Evolutionary conservation across 331 rosid genomes (phyloP), one percentile per base, ranked within the genome.

Genomic region (Acacia pycnantha): DNA sequence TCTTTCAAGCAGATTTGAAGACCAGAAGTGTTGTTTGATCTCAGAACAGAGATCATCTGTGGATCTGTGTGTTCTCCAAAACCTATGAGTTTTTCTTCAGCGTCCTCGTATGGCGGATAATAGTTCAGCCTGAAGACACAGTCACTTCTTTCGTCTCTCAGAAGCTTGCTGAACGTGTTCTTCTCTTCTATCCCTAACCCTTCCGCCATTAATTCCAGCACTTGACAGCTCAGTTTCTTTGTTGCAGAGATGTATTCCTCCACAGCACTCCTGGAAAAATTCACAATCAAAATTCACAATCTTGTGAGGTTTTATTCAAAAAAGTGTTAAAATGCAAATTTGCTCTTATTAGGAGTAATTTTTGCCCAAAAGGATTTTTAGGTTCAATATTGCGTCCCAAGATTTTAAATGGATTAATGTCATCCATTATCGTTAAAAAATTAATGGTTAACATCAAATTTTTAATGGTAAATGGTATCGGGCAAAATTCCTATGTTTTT

Each of bases 21-120:
- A n/a, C 98, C 92, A 0, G 94, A 85, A 4, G 95, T 91, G 90
- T 78, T 86, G 83, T 93, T 95, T 1, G 98, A 95, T 91, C 93
- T 89, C 58, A 95, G 79, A 27, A 89, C 93, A 85, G 98, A 95
- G 58, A 95, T 88, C 9, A 95, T 87, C 80, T 95, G 98, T 73
- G 98, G 98, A 94, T 95, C 98, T 69, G 98, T 95, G 80, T 95
- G 98, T 84, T 95, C 98, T 80, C 97, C 98, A 83, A 95, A 95
- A 43, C 97, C 98, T 35, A 95, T 58, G 88, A 95, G 59, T 65
- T 84, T 90, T 22, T 87, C 93, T 22, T 44, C 56, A 11, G 2
- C 13, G 3, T 44, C 75, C n/a, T 70, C 37, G 0, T 91, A 95
- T 58, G 95, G 92, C 5, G 98, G 98, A 73, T 95, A 95, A 37